Base-by-base conservation (phyloP, 768 basidiomycete species). In the Boletus speciosus region DNA sequence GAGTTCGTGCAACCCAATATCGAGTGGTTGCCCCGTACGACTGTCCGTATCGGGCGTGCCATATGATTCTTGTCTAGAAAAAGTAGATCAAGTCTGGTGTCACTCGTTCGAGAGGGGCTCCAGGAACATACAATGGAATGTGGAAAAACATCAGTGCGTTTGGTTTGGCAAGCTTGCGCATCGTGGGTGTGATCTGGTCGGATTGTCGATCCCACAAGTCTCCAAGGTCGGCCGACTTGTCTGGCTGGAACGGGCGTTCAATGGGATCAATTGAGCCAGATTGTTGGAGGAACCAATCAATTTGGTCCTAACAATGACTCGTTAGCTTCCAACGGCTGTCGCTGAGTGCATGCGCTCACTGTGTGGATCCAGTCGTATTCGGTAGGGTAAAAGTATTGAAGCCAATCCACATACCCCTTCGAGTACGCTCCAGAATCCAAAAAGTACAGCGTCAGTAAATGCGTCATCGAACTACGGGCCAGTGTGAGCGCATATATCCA, bases 141-240 rank as follows among this genome's bases (percentile, higher is more conserved):
- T 98, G 96, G 84, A 97, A 98, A 74, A 96, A 97, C 88, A 93
- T 90, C 61, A 98, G 70, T 0, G 93, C 96, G 63, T 98, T 98
- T 1, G 96, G 96, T 70, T 97, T 98, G 5, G 90, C 91, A 3
- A 94, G 76, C 51, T 76, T 77, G 62, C 73, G 71, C 23, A 71
- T 69, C 46, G 76, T 66, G 0, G 88, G 84, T 0, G 80, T 74
- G 45, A 85, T 64, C 68, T 88, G 88, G 36, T 78, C 81, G 14
- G 70, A 68, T 59, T 87, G 81, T 21, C 88, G 79, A 49, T 71
- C 69, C 89, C 88, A 92, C 45, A 82, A 67, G 47, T 76, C 70
- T 6, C 81, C 86, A 81, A 35, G 10, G 34, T 47, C 46, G 15
- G 46, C 81, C 3, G 74, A 78, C 6, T 81, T 81, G 66, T 93